A percentile compares a stretch with the other conserved stretches of the same genome.
Evolutionary conservation across 176 grass and related monocot species (phyloP).

Genomic region (Secale cereale): DNA sequence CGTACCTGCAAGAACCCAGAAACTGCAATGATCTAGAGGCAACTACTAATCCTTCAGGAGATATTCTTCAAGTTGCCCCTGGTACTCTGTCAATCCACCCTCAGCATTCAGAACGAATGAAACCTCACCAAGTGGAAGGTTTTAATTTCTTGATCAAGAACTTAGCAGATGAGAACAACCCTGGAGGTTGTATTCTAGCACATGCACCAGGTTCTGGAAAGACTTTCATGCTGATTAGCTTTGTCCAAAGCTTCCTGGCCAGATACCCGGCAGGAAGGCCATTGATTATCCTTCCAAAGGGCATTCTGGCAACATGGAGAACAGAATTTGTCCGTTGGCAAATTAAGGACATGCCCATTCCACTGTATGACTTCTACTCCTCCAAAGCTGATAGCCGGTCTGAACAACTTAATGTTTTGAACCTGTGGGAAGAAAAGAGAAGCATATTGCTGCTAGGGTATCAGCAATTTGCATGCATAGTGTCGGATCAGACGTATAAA

Average conservation of each 20-base stretch:
- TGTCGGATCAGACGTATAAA: conserved; percentile 34
- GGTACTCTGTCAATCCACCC: conserved; percentile 50
- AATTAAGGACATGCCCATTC: conserved; percentile 38
- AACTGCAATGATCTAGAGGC: conserved; percentile 28
- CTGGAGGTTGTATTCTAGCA: conserved; percentile 86
- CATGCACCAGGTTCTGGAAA: conserved; percentile 90
- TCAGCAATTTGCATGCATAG: conserved; percentile 65
- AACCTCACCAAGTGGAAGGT: conserved; percentile 77
- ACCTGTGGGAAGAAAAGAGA: conserved; percentile 64
- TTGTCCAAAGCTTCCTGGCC: conserved; percentile 79
- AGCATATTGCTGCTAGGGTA: conserved; percentile 77
- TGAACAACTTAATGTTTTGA: conserved; percentile 67
- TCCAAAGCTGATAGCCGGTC: conserved; percentile 46
- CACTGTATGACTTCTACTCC: conserved; percentile 79
- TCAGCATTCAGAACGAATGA: conserved; percentile 66
- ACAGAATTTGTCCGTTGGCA: conserved; percentile 78
- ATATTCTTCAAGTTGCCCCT: conserved; percentile 25
- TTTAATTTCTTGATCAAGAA: conserved; percentile 87
- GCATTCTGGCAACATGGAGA: conserved; percentile 74
- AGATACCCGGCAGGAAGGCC: conserved; percentile 64
- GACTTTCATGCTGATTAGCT: conserved; percentile 85
- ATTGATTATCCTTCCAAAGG: conserved; percentile 82
- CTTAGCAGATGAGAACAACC: conserved; percentile 66
- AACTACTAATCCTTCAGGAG: conserved; percentile 16
- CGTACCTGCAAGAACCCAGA: conserved; percentile 17